Percentiles rank a stretch among this genome's conserved stretches.
These are phyloP conservation scores for Ophiostoma fasciatum DNA, from an alignment of 2,329 filamentous ascomycete genomes.

Conservation along the genomic window DNA sequence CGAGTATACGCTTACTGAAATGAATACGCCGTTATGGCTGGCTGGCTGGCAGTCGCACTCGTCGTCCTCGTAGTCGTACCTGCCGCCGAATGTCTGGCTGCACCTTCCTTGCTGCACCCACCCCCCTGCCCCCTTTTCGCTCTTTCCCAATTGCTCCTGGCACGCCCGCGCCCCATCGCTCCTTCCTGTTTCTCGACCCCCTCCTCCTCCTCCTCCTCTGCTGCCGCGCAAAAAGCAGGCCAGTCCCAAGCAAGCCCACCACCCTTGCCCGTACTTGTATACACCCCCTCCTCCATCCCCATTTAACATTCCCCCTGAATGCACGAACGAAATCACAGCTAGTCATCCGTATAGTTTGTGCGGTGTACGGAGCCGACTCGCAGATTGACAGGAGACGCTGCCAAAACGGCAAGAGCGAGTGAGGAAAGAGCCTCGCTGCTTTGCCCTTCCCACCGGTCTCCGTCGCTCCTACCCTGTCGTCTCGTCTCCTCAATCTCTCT, in stretches of 20 bases:
- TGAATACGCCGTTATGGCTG: too few species aligned
- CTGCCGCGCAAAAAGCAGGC: conserved; percentile 1
- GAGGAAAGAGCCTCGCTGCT: conserved; percentile 2
- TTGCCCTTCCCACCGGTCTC: conserved; percentile 5
- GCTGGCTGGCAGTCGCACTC: too few species aligned
- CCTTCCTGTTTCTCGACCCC: conserved; percentile 3
- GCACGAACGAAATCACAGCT: conserved; percentile 6
- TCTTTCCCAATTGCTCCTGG: not conserved
- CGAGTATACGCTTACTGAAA: too few species aligned
- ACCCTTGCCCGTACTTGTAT: conserved; percentile 5
- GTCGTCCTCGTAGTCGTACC: too few species aligned
- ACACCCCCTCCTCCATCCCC: conserved; percentile 3
- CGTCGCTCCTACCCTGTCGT: conserved; percentile 4
- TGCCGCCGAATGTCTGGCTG: too few species aligned
- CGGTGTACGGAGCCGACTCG: too few species aligned
- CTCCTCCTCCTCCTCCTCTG: not conserved
- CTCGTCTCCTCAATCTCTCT: not conserved
- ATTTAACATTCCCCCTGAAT: conserved; percentile 7
- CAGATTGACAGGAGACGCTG: not conserved
- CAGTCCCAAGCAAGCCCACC: too few species aligned
- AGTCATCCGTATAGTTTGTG: too few species aligned
- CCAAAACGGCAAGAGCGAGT: conserved; percentile 5
- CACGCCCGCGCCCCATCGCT: conserved; percentile 1
- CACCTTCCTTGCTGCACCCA: conserved; percentile 7
- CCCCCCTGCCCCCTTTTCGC: conserved; percentile 7